A percentile compares a stretch with the other conserved stretches of the same genome.
These are phyloP conservation scores for Ramaria sp. DNA, from an alignment of 768 basidiomycete genomes.

Conservation along the genomic window DNA sequence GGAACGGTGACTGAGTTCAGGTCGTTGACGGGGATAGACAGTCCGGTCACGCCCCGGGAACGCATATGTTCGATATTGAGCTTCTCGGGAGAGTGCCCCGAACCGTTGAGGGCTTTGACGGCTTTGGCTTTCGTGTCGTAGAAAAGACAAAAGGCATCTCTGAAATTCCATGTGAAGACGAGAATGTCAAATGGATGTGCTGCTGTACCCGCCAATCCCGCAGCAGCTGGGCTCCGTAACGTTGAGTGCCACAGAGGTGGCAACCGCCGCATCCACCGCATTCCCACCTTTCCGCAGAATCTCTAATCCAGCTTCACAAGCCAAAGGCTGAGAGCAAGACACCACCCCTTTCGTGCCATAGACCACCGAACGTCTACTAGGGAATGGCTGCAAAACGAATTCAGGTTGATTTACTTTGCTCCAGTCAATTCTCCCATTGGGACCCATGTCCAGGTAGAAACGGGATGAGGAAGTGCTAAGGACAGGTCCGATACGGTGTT, in stretches of 20 bases:
- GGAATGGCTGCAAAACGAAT: slow-evolving; percentile 55
- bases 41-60: slow-evolving; percentile 54
- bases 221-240: slow-evolving; percentile 82
- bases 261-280: slow-evolving; percentile 94
- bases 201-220: slow-evolving; percentile 77
- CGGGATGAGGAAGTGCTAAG: not conserved
- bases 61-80: slow-evolving; percentile 66
- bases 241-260: slow-evolving; percentile 85
- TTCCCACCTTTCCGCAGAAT: slow-evolving; percentile 91
- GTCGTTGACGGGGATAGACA: slow-evolving; percentile 65
- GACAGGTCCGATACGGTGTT: not conserved
- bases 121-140: slow-evolving; percentile 75
- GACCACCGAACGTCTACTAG: slow-evolving; percentile 78
- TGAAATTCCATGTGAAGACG: slow-evolving; percentile 20
- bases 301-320: slow-evolving; percentile 85
- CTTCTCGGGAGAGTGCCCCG: slow-evolving; percentile 75
- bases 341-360: slow-evolving; percentile 84
- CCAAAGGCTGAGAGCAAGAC: slow-evolving; percentile 83
- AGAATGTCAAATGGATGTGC: not conserved
- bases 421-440: slow-evolving; percentile 32
- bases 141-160: slow-evolving; percentile 89
- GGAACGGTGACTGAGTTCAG: slow-evolving; percentile 90
- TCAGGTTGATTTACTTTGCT: slow-evolving; percentile 58
- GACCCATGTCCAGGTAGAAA: not conserved
- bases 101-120: slow-evolving; percentile 87